phyloP scores from a whole-genome alignment of 2,329 filamentous ascomycete genomes.

The Cercospora brassicicola region DNA sequence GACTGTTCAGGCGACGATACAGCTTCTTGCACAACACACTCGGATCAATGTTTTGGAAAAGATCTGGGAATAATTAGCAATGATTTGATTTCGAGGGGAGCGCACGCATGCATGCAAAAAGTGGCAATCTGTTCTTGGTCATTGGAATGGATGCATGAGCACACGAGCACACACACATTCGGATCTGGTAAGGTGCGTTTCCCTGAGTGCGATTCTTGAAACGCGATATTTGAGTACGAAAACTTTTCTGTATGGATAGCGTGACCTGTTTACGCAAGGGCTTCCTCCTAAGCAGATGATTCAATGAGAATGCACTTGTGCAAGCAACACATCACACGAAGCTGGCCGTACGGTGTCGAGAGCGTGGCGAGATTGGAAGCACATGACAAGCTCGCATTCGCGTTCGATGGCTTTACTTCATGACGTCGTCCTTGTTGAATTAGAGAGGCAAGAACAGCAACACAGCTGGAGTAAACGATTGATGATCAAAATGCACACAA shows the following conservation, averaged over 20 bases:
- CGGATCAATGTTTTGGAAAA: neutral
- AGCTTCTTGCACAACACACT: constrained; percentile 6
- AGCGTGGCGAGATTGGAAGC: neutral
- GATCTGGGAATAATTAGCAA: constrained; percentile 8
- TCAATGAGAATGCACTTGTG: neutral
- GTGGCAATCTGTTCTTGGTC: neutral
- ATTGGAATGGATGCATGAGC: neutral
- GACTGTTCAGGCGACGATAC: constrained; percentile 5
- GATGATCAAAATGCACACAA: neutral
- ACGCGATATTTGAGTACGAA: neutral
- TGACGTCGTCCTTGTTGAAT: neutral
- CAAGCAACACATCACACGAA: neutral
- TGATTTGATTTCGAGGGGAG: neutral
- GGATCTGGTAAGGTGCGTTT: neutral
- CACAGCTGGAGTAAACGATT: neutral
- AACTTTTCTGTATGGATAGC: constrained; percentile 10
- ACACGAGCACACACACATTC: neutral
- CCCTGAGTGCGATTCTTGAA: neutral
- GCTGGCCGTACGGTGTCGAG: neutral
- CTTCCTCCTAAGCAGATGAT: neutral
- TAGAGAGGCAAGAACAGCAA: too few species aligned
- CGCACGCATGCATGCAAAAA: neutral
- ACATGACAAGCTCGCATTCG: neutral
- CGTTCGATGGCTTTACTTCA: neutral
- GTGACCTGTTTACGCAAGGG: constrained; percentile 5